A percentile compares a stretch with the other conserved stretches of the same genome.
Conservation (phyloP, 2,329 filamentous ascomycete genomes). For the Colletotrichum siamense region DNA sequence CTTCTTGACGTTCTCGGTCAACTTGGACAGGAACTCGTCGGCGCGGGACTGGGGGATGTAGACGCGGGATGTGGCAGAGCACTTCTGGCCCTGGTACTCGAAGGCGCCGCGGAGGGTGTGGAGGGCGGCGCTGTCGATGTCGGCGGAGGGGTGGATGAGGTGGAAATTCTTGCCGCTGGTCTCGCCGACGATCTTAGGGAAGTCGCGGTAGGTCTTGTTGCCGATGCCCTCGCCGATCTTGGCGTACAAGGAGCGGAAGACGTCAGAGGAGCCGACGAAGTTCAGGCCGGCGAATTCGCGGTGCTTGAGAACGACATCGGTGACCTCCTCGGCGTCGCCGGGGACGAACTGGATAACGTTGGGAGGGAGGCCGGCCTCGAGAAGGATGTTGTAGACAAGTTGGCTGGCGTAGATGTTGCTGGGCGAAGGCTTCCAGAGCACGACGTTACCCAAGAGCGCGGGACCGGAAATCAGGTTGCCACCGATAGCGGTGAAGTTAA, state of each 20-base stretch:
- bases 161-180: slow-evolving; percentile 61
- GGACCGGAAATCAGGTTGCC: slow-evolving; percentile 40
- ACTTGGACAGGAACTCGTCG: slow-evolving; percentile 30
- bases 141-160: slow-evolving; percentile 51
- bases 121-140: slow-evolving; percentile 49
- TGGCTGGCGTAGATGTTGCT: slow-evolving; percentile 36
- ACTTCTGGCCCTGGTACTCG: slow-evolving; percentile 59
- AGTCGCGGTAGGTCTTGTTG: slow-evolving; percentile 36
- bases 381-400: slow-evolving; percentile 42
- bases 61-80: slow-evolving; percentile 54
- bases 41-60: slow-evolving; percentile 58
- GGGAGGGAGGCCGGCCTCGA: slow-evolving; percentile 43
- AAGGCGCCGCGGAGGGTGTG: slow-evolving; percentile 54
- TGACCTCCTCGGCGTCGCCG: slow-evolving; percentile 41
- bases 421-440: slow-evolving; percentile 46
- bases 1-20: slow-evolving; percentile 29
- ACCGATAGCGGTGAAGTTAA: slow-evolving; percentile 48
- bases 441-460: slow-evolving; percentile 44
- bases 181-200: slow-evolving; percentile 54
- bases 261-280: slow-evolving; percentile 43
- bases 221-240: slow-evolving; percentile 31
- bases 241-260: slow-evolving; percentile 38
- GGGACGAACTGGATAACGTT: slow-evolving; percentile 43
- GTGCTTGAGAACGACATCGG: slow-evolving; percentile 35
- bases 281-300: slow-evolving; percentile 41